Base-by-base conservation (phyloP, 345 rosid genomes). In the Trapa bicornis region DNA sequence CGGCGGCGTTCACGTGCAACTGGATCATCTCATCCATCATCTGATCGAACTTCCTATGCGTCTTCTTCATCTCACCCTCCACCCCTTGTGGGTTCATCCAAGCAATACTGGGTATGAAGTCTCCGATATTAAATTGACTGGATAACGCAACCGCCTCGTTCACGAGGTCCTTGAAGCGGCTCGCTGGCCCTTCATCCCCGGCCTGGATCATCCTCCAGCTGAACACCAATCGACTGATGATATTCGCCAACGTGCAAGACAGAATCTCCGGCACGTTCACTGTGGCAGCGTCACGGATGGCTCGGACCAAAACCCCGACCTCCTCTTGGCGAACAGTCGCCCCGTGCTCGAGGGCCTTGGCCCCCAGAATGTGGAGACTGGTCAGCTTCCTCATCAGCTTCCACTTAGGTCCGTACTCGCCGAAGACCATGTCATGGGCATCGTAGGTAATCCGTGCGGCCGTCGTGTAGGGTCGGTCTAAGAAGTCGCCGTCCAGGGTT, bases 11-110 rank as follows among this genome's bases (percentile, higher is more conserved):
- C 43, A 15, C 6, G 42, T 85, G 86, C 53, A 85, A 81, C 41
- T 73, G 75, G 9, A 85, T 80, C 86, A 87, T 78, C 69, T 76
- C 78, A 0, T 80, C 71, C 72, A 85, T 14, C 8, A 85, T 29
- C 0, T 33, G 73, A 64, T 85, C 92, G 67, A 82, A 85, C 37
- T 56, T 81, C 65, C 37, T 68, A 42, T 85, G 87, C 64, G 82
- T 35, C 65, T 68, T 77, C 80, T 79, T 87, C 86, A 87, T 84
- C 47, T 84, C 76, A 9, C 77, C 41, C 36, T 74, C 87, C 3
- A 87, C 77, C 60, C 92, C 83, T 66, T 87, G 89, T 61, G 85
- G 67, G 70, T 87, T 89, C 87, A 85, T 73, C 87, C 89, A 87
- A 0, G 79, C 80, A 29, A 87, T 75, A 11, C 80, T 73, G 7